A percentile compares a stretch with the other conserved stretches of the same genome.
Evolutionary conservation across 2,329 filamentous ascomycete genomes (phyloP).

Genomic region (Sclerotinia sclerotiorum): DNA sequence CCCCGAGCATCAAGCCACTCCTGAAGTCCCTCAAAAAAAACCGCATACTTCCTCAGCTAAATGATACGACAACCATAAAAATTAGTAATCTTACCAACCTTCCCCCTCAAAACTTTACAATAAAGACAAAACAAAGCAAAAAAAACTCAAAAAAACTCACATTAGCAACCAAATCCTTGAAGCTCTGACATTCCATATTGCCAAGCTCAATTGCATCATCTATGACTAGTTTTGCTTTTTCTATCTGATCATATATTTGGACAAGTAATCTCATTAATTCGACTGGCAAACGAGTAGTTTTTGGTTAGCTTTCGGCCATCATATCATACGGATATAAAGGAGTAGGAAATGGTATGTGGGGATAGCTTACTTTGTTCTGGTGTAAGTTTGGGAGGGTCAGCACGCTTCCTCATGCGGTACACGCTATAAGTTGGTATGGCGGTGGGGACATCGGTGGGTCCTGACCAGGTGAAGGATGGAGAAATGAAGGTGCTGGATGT

Average conservation of each 20-base stretch:
- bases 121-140: too few relatives aligned
- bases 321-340: fast-evolving
- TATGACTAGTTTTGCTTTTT: not conserved
- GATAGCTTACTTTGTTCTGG: not conserved
- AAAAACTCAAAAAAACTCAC: not conserved
- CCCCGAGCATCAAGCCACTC: not conserved
- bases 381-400: not conserved
- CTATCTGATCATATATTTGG: not conserved
- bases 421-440: not conserved
- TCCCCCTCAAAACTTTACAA: not conserved
- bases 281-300: not conserved
- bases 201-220: not conserved
- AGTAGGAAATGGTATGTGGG: not conserved
- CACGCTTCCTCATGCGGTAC: not conserved
- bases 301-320: too few relatives aligned
- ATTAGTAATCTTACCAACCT: not conserved
- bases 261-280: not conserved
- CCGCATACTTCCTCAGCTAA: not conserved
- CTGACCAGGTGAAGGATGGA: not conserved
- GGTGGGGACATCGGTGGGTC: not conserved
- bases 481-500: not conserved
- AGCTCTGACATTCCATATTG: not conserved
- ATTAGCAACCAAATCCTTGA: not conserved
- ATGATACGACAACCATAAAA: not conserved
- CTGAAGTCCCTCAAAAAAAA: not conserved